phyloP scores from a whole-genome alignment of 2,329 filamentous ascomycete genomes.

The Helotiales sp. region DNA sequence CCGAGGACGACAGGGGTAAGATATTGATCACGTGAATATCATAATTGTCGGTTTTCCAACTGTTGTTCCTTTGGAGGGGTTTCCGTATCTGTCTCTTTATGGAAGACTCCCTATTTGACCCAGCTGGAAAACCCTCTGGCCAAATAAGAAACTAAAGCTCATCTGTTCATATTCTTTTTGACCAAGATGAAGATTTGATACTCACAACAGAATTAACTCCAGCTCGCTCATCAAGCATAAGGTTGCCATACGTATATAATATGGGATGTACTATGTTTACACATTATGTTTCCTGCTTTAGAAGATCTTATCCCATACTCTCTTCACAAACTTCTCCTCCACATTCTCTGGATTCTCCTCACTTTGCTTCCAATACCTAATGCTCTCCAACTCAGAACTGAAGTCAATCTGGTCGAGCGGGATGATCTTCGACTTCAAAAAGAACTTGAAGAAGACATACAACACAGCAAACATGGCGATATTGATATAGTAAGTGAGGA shows the following conservation, averaged over 20 bases:
- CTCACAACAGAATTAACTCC: no score
- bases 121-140: no score
- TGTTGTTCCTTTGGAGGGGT: no score
- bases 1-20: not conserved
- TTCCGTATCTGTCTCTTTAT: no score
- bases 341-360: not conserved
- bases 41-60: no score
- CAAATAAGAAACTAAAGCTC: no score
- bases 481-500: slow-evolving; percentile 62
- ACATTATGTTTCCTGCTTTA: no score
- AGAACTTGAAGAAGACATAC: slow-evolving; percentile 53
- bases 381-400: slow-evolving; percentile 7
- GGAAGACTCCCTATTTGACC: no score
- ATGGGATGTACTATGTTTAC: no score
- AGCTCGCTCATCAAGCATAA: no score
- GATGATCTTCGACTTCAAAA: slow-evolving; percentile 36
- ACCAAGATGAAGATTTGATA: no score
- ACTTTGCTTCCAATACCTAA: slow-evolving; percentile 23
- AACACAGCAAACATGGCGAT: slow-evolving; percentile 9
- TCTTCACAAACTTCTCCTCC: slow-evolving; percentile 7
- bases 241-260: no score
- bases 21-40: not conserved
- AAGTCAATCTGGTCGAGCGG: slow-evolving; percentile 39
- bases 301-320: slow-evolving; percentile 16
- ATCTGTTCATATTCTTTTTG: not conserved